phyloP scores from a whole-genome alignment of 352 stramenopile species.

The Globisporangium apiculatum region DNA sequence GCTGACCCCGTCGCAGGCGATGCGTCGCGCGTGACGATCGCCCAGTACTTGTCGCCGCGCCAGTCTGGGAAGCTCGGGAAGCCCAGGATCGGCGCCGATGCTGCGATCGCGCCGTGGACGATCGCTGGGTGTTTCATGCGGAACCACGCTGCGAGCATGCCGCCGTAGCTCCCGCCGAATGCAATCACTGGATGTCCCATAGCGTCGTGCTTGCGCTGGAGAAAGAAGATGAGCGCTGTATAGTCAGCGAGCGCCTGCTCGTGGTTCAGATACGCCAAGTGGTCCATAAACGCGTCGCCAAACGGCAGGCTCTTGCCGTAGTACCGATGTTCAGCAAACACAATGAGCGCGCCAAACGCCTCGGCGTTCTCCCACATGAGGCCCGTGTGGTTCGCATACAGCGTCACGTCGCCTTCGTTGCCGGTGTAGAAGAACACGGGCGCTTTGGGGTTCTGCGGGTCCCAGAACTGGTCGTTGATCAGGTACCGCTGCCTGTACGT shows the following conservation, averaged over 20 bases:
- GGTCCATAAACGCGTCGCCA: constrained; percentile 47
- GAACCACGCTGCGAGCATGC: constrained; percentile 93
- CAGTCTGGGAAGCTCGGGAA: constrained; percentile 69
- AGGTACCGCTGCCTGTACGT: constrained; percentile 88
- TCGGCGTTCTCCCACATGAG: constrained; percentile 93
- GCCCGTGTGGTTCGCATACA: constrained; percentile 93
- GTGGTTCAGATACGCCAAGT: constrained; percentile 81
- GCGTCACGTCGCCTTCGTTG: constrained; percentile 92
- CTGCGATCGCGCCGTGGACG: constrained; percentile 90
- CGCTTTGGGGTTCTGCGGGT: constrained; percentile 48
- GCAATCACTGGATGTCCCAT: constrained; percentile 84
- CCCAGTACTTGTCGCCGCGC: constrained; percentile 74
- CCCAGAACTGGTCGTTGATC: constrained; percentile 83
- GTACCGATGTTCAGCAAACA: constrained; percentile 96
- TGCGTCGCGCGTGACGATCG: constrained; percentile 73
- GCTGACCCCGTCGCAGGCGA: constrained; percentile 58
- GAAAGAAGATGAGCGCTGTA: constrained; percentile 77
- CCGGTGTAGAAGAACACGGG: constrained; percentile 93
- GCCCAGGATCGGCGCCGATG: constrained; percentile 90
- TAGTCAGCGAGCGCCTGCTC: constrained; percentile 94
- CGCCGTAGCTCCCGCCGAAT: constrained; percentile 94
- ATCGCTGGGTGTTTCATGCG: constrained; percentile 94
- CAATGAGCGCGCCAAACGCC: constrained; percentile 84
- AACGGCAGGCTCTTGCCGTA: constrained; percentile 90
- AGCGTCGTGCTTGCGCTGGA: constrained; percentile 73